Conservation (phyloP, 2,329 filamentous ascomycete genomes). For the Neonectria punicea region DNA sequence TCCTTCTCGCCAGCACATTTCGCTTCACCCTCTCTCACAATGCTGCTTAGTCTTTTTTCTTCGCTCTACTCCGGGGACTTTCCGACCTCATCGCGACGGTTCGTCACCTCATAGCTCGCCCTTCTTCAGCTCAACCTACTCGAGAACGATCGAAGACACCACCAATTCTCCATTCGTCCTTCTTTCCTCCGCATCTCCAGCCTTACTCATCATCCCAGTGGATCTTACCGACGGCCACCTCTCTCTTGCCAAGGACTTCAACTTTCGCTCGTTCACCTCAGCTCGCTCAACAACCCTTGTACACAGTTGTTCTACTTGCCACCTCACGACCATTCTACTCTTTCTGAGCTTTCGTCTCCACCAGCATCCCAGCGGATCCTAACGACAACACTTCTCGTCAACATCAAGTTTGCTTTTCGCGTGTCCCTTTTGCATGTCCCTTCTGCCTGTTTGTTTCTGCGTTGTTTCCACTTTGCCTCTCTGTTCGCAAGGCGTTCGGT, state of each 20-base stretch:
- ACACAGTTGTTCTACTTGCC: neutral
- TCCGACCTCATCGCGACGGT: neutral
- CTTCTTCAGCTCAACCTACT: neutral
- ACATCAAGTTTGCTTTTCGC: neutral
- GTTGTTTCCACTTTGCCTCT: slow-evolving; percentile 1
- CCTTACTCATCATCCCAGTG: neutral
- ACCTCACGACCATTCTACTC: neutral
- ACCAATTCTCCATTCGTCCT: neutral
- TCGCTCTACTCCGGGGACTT: neutral
- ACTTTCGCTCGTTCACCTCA: neutral
- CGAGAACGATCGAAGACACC: neutral
- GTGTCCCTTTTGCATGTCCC: slow-evolving; percentile 9
- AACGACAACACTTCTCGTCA: neutral
- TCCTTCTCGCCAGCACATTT: neutral
- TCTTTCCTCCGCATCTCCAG: neutral
- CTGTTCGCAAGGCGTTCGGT: slow-evolving; percentile 10
- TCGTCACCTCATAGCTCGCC: neutral
- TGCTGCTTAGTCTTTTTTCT: neutral
- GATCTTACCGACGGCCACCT: neutral
- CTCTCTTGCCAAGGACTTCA: neutral
- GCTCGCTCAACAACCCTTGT: neutral
- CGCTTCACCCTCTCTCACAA: neutral
- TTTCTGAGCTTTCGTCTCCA: neutral
- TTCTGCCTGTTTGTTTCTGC: neutral
- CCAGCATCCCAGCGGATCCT: neutral